Evolutionary conservation across 306 rosid species (phyloP), one percentile per base, ranked within the genome.

Genomic region (Boehmeria nivea): DNA sequence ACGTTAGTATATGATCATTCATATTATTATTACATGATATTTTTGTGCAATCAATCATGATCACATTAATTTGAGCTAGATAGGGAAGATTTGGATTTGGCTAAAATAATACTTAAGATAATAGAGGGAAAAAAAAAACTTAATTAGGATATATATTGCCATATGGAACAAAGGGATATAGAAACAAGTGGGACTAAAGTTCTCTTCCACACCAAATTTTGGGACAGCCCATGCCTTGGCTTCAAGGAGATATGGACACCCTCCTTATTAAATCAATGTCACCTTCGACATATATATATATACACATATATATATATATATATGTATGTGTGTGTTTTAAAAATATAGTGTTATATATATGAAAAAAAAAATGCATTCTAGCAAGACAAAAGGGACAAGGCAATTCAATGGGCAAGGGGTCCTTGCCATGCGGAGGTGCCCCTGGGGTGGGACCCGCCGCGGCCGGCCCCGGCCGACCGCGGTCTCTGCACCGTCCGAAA

Each of bases 381-480:
- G 45, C 36, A 37, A 47, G 78, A 71, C 77, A 77, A 43, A 76
- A 64, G 64, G 72, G 74, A 76, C 79, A 78, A 20, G 38, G 43
- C 55, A 37, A 78, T 87, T 81, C 64, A 79, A 77, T 67, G 63
- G 56, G 45, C 52, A 26, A 49, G 21, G 64, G 89, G 69, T 59
- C 18, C 60, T 53, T 54, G 68, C 72, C 83, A 75, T 75, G 71
- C 73, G 56, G 63, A 56, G 63, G 56, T 82, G 74, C 79, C 64
- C 54, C 61, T 60, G 54, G n/a, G n/a, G n/a, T 61, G 57, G 81
- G 31, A 53, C 47, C 76, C 63, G 22, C 34, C n/a, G 51, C 67
- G 73, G 34, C 33, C 27, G 64, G 76, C 66, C 63, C n/a, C 51
- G n/a, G 56, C 51, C 67, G 27, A 24, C 40, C 33, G 47, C n/a